These are phyloP conservation scores for Torrubiella hemipterigena DNA, from an alignment of 2,329 filamentous ascomycete genomes.

Conservation along the genomic window DNA sequence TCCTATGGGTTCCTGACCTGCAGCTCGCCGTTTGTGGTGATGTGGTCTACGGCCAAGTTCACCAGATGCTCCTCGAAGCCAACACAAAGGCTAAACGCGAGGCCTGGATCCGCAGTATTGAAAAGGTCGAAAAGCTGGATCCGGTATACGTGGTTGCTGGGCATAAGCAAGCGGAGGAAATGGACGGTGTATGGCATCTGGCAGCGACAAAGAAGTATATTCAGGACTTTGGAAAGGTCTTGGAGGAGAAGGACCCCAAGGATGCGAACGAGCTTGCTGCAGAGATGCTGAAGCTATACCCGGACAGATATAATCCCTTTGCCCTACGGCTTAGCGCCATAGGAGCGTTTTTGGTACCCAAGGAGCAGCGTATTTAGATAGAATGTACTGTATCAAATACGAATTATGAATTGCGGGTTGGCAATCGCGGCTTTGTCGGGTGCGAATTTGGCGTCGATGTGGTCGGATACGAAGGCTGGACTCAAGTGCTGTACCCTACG, in stretches of 20 bases:
- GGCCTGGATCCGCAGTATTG: conserved; percentile 19
- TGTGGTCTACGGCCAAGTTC: conserved; percentile 22
- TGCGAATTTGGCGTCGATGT: too few species aligned
- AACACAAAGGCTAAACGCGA: conserved; percentile 17
- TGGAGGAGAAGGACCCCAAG: conserved; percentile 4
- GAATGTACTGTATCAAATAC: too few species aligned
- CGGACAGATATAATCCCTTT: conserved; percentile 7
- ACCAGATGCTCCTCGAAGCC: conserved; percentile 21
- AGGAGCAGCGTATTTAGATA: too few species aligned
- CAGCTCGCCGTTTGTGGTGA: conserved; percentile 23
- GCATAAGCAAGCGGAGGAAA: conserved; percentile 14
- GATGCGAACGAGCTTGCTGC: conserved; percentile 5
- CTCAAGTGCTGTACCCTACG: too few species aligned
- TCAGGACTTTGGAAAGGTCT: conserved; percentile 5
- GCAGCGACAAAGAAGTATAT: conserved; percentile 15
- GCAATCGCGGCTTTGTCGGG: too few species aligned
- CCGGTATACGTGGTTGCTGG: conserved; percentile 19
- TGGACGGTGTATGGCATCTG: conserved; percentile 16
- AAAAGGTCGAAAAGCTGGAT: conserved; percentile 16
- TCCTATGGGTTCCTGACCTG: conserved; percentile 21
- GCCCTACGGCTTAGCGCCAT: conserved; percentile 5
- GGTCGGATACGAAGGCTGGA: too few species aligned
- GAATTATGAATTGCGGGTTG: too few species aligned
- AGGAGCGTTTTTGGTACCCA: too few species aligned
- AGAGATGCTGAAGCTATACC: conserved; percentile 8